A percentile compares a stretch with the other conserved stretches of the same genome.
Evolutionary conservation across 768 basidiomycete species (phyloP).

Genomic region (Ramaria sp.): DNA sequence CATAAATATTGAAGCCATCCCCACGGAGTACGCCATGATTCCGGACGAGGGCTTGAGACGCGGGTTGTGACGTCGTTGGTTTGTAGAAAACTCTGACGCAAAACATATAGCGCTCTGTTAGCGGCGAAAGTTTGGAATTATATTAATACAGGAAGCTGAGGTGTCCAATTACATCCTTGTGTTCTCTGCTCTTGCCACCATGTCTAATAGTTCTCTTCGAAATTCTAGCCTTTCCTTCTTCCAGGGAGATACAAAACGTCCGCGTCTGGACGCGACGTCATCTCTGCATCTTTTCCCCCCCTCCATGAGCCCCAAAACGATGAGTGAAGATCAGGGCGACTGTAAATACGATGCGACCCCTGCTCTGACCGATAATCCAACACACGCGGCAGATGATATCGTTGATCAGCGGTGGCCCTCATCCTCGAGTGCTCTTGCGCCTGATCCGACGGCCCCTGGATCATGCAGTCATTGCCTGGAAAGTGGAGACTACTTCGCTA

Average conservation of each 20-base stretch:
- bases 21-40: background rate
- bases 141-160: background rate
- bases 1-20: no score
- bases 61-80: background rate
- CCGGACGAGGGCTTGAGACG: background rate
- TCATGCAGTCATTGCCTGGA: background rate
- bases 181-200: background rate
- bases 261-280: constrained; percentile 2
- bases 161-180: no score
- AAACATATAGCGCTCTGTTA: background rate
- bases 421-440: constrained; percentile 1
- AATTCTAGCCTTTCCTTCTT: background rate
- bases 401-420: constrained; percentile 2
- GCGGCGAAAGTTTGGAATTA: background rate
- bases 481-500: background rate
- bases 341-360: background rate
- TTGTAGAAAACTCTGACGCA: background rate
- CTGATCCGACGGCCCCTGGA: background rate
- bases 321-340: background rate
- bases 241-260: constrained; percentile 2
- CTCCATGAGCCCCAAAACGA: background rate
- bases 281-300: background rate
- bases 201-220: constrained; percentile 4
- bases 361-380: background rate
- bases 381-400: background rate